These are phyloP conservation scores for Melanopsichium pennsylvanicum DNA, from an alignment of 1,284 basidiomycete species.

Conservation along the genomic window DNA sequence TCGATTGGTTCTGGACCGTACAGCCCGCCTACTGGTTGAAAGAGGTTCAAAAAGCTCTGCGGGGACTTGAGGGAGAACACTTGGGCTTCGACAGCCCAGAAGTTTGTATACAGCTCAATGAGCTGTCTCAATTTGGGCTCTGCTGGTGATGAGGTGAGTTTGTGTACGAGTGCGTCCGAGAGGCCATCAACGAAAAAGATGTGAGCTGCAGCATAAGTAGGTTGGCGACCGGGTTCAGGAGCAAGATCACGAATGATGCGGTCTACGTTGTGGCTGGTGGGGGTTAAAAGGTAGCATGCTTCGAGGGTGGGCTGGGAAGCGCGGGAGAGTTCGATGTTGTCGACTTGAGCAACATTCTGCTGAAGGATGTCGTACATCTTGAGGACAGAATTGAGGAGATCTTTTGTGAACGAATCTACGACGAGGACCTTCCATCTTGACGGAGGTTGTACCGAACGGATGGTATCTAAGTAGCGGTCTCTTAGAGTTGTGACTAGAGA, in stretches of 20 bases:
- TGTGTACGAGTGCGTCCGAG: slow-evolving; percentile 57
- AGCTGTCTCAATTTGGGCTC: slow-evolving; percentile 61
- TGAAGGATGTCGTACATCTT: slow-evolving; percentile 74
- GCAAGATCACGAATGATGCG: slow-evolving; percentile 74
- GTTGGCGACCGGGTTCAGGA: slow-evolving; percentile 37
- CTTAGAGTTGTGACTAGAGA: slow-evolving; percentile 42
- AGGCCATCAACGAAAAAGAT: slow-evolving; percentile 93
- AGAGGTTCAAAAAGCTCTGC: slow-evolving; percentile 47
- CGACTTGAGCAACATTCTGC: slow-evolving; percentile 61
- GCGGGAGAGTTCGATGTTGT: slow-evolving; percentile 61
- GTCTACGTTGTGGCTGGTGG: slow-evolving; percentile 91
- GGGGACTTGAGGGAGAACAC: slow-evolving; percentile 60
- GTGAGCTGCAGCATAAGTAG: slow-evolving; percentile 85
- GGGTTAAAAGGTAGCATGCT: slow-evolving; percentile 82
- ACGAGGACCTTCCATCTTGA: slow-evolving; percentile 91
- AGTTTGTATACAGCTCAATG: slow-evolving; percentile 62
- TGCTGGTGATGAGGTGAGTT: slow-evolving; percentile 60
- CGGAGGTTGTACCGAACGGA: slow-evolving; percentile 62
- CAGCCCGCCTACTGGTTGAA: slow-evolving; percentile 69
- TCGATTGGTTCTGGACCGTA: slow-evolving; percentile 55
- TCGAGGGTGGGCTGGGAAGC: slow-evolving; percentile 54
- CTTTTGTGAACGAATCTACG: slow-evolving; percentile 89
- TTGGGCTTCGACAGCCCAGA: slow-evolving; percentile 59
- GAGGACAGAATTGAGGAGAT: slow-evolving; percentile 82
- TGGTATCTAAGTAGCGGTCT: slow-evolving; percentile 57